These are phyloP conservation scores for Viridothelium virens DNA, from an alignment of 495 filamentous ascomycete genomes.

Conservation along the genomic window DNA sequence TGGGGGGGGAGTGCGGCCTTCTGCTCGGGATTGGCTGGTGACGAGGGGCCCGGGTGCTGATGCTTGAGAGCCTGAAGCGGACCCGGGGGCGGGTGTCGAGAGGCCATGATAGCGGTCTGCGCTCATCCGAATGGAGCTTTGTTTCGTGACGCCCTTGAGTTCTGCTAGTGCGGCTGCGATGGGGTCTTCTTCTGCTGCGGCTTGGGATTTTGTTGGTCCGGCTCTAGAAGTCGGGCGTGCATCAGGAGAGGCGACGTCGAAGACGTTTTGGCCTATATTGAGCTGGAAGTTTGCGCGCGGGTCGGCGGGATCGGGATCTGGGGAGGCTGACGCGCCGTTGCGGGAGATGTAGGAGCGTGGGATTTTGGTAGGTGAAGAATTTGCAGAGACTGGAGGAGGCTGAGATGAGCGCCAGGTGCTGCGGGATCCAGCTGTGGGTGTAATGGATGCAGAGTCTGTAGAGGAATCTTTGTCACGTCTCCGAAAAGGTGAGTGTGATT, in stretches of 20 bases:
- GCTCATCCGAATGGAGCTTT: slow-evolving; percentile 68
- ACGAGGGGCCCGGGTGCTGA: background rate
- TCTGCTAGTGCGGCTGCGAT: slow-evolving; percentile 90
- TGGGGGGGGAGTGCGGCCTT: background rate
- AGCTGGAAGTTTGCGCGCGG: slow-evolving; percentile 87
- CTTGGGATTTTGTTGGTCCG: slow-evolving; percentile 29
- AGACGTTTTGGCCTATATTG: slow-evolving; percentile 95
- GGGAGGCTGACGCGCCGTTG: slow-evolving; percentile 31
- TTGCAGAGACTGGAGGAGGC: slow-evolving; percentile 25
- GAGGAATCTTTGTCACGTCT: slow-evolving; percentile 86
- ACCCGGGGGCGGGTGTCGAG: slow-evolving; percentile 59
- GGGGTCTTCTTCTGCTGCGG: slow-evolving; percentile 61
- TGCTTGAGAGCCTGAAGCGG: background rate
- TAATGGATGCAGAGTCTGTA: slow-evolving; percentile 41
- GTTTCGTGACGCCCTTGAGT: slow-evolving; percentile 76
- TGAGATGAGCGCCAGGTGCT: slow-evolving; percentile 50
- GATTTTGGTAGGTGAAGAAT: slow-evolving; percentile 31
- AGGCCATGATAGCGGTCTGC: slow-evolving; percentile 92
- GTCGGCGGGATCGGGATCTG: slow-evolving; percentile 85
- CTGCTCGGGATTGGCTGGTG: background rate
- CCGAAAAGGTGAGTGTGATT: slow-evolving; percentile 86
- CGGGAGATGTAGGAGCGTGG: slow-evolving; percentile 21
- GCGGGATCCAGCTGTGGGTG: slow-evolving; percentile 38
- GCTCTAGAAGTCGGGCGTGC: slow-evolving; percentile 25
- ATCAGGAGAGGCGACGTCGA: slow-evolving; percentile 86